Conservation (phyloP, 2,329 filamentous ascomycete genomes). For the Apiospora malaysiana region DNA sequence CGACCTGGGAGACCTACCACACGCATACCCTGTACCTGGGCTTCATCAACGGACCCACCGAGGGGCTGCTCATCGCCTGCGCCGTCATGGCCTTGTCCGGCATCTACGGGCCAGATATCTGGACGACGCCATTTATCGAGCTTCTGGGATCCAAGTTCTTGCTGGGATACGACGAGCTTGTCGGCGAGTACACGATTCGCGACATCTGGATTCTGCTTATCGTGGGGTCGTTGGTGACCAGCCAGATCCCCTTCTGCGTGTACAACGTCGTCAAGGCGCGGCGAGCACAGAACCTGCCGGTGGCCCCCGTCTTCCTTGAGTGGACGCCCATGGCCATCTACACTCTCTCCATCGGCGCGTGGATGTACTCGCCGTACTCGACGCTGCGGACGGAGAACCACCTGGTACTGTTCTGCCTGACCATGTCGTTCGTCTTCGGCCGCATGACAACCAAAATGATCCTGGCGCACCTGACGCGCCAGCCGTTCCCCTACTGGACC, state of each 20-base stretch:
- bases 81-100: slow-evolving; percentile 86
- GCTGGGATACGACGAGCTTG: slow-evolving; percentile 58
- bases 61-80: slow-evolving; percentile 90
- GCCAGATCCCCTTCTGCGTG: slow-evolving; percentile 88
- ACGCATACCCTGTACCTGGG: slow-evolving; percentile 96
- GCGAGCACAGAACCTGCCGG: slow-evolving; percentile 70
- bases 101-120: slow-evolving; percentile 86
- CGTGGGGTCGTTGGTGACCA: slow-evolving; percentile 66
- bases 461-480: slow-evolving; percentile 88
- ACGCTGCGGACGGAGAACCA: slow-evolving; percentile 82
- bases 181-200: slow-evolving; percentile 76
- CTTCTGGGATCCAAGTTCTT: slow-evolving; percentile 66
- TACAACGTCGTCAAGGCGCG: slow-evolving; percentile 83
- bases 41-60: slow-evolving; percentile 95
- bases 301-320: slow-evolving; percentile 86
- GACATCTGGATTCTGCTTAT: slow-evolving; percentile 87
- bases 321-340: slow-evolving; percentile 92
- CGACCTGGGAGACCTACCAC: slow-evolving; percentile 99
- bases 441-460: slow-evolving; percentile 99
- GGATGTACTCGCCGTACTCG: slow-evolving; percentile 91
- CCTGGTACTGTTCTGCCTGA: slow-evolving; percentile 88
- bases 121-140: slow-evolving; percentile 76
- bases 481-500: slow-evolving; percentile 97
- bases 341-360: slow-evolving; percentile 74
- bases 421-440: slow-evolving; percentile 96